phyloP scores from a whole-genome alignment of 371 early-diverging fungal species.

The Apophysomyces variabilis region DNA sequence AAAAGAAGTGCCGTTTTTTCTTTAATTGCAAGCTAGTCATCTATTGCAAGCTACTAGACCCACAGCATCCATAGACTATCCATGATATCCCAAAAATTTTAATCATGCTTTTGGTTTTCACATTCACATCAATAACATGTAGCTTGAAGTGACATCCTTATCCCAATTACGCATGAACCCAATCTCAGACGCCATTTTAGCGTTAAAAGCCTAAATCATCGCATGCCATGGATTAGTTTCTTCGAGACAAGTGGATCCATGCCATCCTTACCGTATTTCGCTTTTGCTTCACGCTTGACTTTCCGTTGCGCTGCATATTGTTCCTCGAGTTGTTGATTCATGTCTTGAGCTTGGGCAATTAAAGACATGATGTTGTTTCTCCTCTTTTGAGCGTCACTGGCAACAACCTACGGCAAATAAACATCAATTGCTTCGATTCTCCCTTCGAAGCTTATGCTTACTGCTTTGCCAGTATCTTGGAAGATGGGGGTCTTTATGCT shows the following conservation, averaged over 20 bases:
- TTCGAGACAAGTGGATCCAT: background rate
- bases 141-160: too few species aligned
- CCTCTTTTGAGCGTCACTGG: slow-evolving; percentile 62
- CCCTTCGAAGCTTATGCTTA: slow-evolving; percentile 11
- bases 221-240: background rate
- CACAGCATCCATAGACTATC: too few species aligned
- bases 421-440: background rate
- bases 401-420: slow-evolving; percentile 26
- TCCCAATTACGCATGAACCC: too few species aligned
- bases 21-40: too few species aligned
- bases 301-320: slow-evolving; percentile 65
- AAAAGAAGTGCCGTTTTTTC: too few species aligned
- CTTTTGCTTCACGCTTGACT: slow-evolving; percentile 68
- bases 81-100: too few species aligned
- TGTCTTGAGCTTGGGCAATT: slow-evolving; percentile 73
- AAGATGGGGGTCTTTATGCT: slow-evolving; percentile 30
- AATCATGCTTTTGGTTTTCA: too few species aligned
- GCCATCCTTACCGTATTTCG: slow-evolving; percentile 66
- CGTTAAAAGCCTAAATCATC: background rate
- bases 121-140: too few species aligned
- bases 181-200: background rate
- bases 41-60: too few species aligned
- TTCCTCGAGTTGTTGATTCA: slow-evolving; percentile 67
- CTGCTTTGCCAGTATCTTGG: slow-evolving; percentile 26
- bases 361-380: slow-evolving; percentile 83